Base-by-base conservation (phyloP, 306 rosid species). In the Citrullus amarus region DNA sequence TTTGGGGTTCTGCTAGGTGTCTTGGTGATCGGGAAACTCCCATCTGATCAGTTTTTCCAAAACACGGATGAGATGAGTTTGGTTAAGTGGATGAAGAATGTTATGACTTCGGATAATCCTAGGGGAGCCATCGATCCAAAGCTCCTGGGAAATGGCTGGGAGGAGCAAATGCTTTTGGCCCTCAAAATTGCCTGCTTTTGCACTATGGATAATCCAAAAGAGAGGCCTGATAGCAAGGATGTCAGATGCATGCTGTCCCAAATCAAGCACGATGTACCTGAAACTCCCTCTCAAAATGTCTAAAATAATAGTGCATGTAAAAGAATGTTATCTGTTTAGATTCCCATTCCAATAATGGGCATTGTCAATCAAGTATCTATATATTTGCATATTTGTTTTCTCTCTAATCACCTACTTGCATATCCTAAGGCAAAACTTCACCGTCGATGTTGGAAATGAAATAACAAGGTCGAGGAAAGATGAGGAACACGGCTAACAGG, bases 101-200 rank as follows among this genome's bases (percentile, higher is more conserved):
- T 90, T 2, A 78, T 92, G 78, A 85, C 88, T 77, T 90, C 96
- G 0, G 98, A 88, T 34, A 75, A 85, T 85, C 98, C 97, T 0
- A 84, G 69, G 57, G 72, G 62, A 32, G 98, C 93, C 1, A 86
- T 95, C 30, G 90, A 95, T 79, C 10, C 57, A 0, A 88, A 80
- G 81, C 90, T 95, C 8, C 30, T 81, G 54, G 96, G 91, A 34
- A 91, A 86, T 36, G 97, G 93, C 7, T 90, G 62, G 59, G 96
- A 96, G 88, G 96, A 91, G 11, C 96, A 96, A 55, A 96, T 96
- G 99, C 97, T 92, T 71, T 80, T 96, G 80, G 97, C 87, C 62
- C 79, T 92, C 66, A 92, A 91, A 89, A 91, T 96, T 80, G 99
- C 98, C 8, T 87, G 89, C 86, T 92, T 96, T 80, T 96, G 99